Conservation (phyloP, 768 basidiomycete species). For the Termitomyces eurrhizus region DNA sequence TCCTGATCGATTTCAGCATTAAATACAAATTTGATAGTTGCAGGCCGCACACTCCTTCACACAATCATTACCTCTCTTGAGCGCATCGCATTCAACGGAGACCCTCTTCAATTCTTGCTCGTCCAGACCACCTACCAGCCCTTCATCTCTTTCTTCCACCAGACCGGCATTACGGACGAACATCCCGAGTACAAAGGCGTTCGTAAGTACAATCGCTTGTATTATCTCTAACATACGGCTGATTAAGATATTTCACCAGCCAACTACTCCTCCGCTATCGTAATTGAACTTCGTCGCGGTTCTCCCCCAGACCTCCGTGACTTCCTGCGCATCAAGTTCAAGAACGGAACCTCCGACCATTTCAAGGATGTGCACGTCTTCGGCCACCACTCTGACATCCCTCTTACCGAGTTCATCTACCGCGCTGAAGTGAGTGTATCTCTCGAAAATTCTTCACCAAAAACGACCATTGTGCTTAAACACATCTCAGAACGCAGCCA, state of each 20-base stretch:
- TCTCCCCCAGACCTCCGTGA: slow-evolving; percentile 72
- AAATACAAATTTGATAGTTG: slow-evolving; percentile 43
- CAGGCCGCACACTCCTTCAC: slow-evolving; percentile 75
- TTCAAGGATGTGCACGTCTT: slow-evolving; percentile 73
- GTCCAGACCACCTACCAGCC: slow-evolving; percentile 86
- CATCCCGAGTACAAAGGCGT: slow-evolving; percentile 59
- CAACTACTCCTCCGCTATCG: slow-evolving; percentile 68
- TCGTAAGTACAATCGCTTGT: slow-evolving; percentile 42
- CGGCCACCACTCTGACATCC: slow-evolving; percentile 71
- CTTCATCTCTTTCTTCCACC: slow-evolving; percentile 84
- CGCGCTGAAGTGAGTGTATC: slow-evolving; percentile 57
- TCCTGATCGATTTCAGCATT: not conserved
- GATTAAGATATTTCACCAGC: slow-evolving; percentile 38
- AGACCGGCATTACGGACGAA: slow-evolving; percentile 57
- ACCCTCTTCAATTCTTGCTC: slow-evolving; percentile 76
- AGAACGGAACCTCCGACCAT: slow-evolving; percentile 66
- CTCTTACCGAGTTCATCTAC: slow-evolving; percentile 84
- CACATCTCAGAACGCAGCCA: slow-evolving; percentile 40
- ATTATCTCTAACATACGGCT: not conserved
- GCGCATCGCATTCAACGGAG: slow-evolving; percentile 73
- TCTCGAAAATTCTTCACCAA: not conserved
- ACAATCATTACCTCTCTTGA: slow-evolving; percentile 69
- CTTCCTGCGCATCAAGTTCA: slow-evolving; percentile 83
- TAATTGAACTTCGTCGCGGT: slow-evolving; percentile 75
- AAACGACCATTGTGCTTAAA: not conserved